Percentiles rank a stretch among this genome's conserved stretches.
phyloP scores from a whole-genome alignment of 352 stramenopile species.

The Globisporangium nodosum region DNA sequence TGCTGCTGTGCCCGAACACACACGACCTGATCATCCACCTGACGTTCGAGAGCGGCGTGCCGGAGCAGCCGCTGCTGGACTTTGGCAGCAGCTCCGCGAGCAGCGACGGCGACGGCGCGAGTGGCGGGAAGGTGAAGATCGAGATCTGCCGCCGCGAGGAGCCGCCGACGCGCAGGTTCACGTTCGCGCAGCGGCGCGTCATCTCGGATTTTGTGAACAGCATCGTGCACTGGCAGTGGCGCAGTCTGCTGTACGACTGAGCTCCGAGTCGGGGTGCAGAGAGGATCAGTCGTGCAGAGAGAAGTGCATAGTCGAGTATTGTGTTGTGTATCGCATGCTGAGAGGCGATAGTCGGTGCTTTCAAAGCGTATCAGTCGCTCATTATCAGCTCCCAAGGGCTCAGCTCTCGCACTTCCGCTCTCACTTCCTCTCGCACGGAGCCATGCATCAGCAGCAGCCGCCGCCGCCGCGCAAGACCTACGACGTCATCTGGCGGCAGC shows the following conservation, averaged over 20 bases:
- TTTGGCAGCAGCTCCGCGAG: constrained; percentile 17
- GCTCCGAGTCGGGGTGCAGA: background rate
- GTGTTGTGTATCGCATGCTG: no score
- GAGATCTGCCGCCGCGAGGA: constrained; percentile 86
- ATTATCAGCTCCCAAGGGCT: no score
- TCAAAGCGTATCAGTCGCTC: no score
- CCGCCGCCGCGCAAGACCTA: constrained; percentile 18
- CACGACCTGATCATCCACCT: constrained; percentile 87
- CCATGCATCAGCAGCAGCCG: constrained; percentile 8
- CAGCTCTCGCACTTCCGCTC: background rate
- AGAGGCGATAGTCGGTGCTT: background rate
- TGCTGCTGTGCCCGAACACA: constrained; percentile 76
- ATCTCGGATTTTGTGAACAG: constrained; percentile 86
- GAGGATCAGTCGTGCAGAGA: background rate
- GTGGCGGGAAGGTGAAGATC: constrained; percentile 25
- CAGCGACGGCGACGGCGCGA: constrained; percentile 9
- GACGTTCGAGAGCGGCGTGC: constrained; percentile 43
- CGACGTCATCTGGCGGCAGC: constrained; percentile 57
- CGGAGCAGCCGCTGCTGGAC: constrained; percentile 13
- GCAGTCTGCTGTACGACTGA: constrained; percentile 83
- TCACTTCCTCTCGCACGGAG: background rate
- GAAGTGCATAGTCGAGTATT: no score
- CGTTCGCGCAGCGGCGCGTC: constrained; percentile 69
- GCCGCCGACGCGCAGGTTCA: constrained; percentile 71
- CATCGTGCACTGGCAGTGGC: constrained; percentile 87